Evolutionary conservation across 164 flowering plant genomes (phyloP).

Genomic region (Magnolia officinalis): DNA sequence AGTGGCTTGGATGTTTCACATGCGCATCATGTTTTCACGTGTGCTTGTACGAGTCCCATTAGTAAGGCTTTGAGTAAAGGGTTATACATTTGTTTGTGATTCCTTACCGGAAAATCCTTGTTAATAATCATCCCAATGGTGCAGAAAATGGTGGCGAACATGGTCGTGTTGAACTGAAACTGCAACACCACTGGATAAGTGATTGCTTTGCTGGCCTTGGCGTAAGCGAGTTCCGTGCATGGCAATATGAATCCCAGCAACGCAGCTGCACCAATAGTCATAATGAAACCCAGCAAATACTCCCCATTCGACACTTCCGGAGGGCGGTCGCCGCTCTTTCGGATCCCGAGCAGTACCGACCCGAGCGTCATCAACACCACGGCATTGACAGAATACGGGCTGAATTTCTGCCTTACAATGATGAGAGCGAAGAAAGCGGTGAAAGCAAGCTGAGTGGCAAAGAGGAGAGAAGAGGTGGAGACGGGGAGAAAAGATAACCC

Average conservation of each 20-base stretch:
- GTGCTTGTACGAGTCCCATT: too few species aligned
- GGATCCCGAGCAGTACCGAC: constrained; percentile 12
- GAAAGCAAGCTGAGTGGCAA: constrained; percentile 23
- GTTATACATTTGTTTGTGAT: background rate
- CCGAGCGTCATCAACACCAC: constrained; percentile 17
- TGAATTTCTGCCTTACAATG: constrained; percentile 15
- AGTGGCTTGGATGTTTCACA: too few species aligned
- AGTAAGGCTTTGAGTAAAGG: background rate
- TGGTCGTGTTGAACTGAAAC: constrained; percentile 11
- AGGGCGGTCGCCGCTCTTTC: constrained; percentile 16
- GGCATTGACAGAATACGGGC: constrained; percentile 12
- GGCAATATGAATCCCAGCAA: constrained; percentile 12
- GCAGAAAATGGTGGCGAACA: constrained; percentile 16
- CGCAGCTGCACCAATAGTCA: constrained; percentile 15
- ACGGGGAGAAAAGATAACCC: constrained; percentile 20
- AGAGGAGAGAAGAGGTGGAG: constrained; percentile 22
- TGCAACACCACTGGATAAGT: constrained; percentile 15
- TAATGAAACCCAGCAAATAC: constrained; percentile 15
- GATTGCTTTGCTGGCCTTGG: constrained; percentile 10
- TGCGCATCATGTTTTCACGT: too few species aligned
- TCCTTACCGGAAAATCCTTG: constrained; percentile 20
- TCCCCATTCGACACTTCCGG: constrained; percentile 3
- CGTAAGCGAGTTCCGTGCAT: constrained; percentile 10
- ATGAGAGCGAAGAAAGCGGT: constrained; percentile 16
- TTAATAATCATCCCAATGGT: constrained; percentile 21